Evolutionary conservation across 257 asterid species (phyloP).

Genomic region (Striga asiatica): DNA sequence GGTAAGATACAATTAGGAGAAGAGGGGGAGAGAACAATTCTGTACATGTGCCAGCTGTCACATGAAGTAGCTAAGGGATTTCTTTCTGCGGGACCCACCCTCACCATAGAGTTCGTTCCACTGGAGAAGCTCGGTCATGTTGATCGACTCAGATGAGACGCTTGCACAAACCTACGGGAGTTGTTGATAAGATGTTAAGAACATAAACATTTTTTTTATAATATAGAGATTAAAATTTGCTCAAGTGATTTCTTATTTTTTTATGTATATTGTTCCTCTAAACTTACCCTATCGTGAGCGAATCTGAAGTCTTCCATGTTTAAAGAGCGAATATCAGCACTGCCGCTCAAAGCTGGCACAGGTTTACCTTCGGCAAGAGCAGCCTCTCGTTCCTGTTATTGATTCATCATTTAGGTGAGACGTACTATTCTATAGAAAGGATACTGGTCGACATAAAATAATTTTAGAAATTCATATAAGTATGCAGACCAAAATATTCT

Average conservation of each 20-base stretch:
- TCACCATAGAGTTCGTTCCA: constrained; percentile 87
- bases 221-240: not conserved
- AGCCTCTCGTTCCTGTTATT: constrained; percentile 62
- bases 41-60: constrained; percentile 26
- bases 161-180: constrained; percentile 58
- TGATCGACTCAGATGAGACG: constrained; percentile 64
- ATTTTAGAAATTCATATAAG: not conserved
- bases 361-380: constrained; percentile 66
- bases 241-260: no score
- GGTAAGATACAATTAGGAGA: constrained; percentile 4
- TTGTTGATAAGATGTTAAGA: no score
- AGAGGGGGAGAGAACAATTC: not conserved
- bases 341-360: constrained; percentile 62
- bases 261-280: no score
- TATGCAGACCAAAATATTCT: not conserved
- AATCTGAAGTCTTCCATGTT: constrained; percentile 66
- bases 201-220: no score
- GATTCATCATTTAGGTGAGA: constrained; percentile 5
- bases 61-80: constrained; percentile 72
- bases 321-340: constrained; percentile 68
- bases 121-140: constrained; percentile 69
- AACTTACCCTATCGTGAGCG: constrained; percentile 74
- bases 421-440: not conserved
- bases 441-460: not conserved
- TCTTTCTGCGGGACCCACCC: constrained; percentile 71